Evolutionary conservation across 1,284 basidiomycete species (phyloP).

Genomic region (Leccinum colubrinum): DNA sequence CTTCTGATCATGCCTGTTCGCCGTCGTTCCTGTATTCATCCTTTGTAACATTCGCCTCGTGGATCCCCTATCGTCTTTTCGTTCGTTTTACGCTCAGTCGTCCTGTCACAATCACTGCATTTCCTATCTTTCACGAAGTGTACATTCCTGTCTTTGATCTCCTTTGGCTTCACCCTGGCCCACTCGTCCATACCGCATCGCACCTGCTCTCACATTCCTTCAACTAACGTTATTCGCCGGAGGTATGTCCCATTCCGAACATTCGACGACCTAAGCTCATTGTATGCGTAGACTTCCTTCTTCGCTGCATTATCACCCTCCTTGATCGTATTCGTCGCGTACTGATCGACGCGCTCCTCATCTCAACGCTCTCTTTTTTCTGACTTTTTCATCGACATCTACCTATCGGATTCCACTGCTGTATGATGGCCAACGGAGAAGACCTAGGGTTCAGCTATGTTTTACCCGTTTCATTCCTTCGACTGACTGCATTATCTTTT

Average conservation of each 20-base stretch:
- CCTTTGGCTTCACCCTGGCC: background rate
- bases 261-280: background rate
- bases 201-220: conserved; percentile 6
- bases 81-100: conserved; percentile 12
- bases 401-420: background rate
- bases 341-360: background rate
- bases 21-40: conserved; percentile 6
- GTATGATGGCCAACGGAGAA: conserved; percentile 2
- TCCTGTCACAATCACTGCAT: background rate
- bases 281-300: conserved; percentile 4
- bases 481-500: background rate
- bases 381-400: background rate
- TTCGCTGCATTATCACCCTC: conserved; percentile 6
- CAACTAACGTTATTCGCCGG: conserved; percentile 3
- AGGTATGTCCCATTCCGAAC: conserved; percentile 15
- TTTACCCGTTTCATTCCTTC: background rate
- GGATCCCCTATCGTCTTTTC: conserved; percentile 9
- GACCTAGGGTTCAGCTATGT: background rate
- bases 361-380: conserved; percentile 2
- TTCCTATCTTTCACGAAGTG: conserved; percentile 2
- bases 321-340: background rate
- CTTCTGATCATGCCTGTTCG: background rate
- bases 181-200: background rate
- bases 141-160: conserved; percentile 1
- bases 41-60: background rate